Evolutionary conservation across 305 asterid genomes (phyloP).

Genomic region (Fraxinus albicans): DNA sequence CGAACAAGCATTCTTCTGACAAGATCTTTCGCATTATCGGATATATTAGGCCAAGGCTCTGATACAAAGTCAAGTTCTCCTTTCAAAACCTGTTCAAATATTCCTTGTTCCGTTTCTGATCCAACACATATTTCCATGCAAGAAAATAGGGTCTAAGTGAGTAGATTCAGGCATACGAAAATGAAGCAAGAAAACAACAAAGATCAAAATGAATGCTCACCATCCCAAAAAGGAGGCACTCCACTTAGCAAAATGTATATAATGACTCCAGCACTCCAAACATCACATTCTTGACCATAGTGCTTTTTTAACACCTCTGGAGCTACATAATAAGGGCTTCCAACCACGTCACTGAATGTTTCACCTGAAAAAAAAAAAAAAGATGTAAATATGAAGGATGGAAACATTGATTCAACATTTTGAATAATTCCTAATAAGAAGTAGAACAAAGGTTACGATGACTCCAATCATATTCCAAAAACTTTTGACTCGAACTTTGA

Average conservation of each 20-base stretch:
- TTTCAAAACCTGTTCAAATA: slow-evolving; percentile 50
- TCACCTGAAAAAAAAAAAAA: slow-evolving; percentile 3
- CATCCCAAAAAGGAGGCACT: slow-evolving; percentile 17
- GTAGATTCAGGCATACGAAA: neutral
- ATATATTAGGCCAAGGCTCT: slow-evolving; percentile 64
- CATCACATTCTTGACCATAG: slow-evolving; percentile 24
- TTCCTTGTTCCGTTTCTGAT: slow-evolving; percentile 57
- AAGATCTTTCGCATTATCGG: slow-evolving; percentile 34
- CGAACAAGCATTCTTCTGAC: slow-evolving; percentile 46
- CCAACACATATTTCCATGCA: slow-evolving; percentile 23
- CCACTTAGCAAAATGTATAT: slow-evolving; percentile 25
- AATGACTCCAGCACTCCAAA: slow-evolving; percentile 29
- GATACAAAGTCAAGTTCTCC: slow-evolving; percentile 58
- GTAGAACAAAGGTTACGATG: neutral
- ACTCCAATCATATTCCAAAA: neutral
- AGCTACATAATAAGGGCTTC: slow-evolving; percentile 27
- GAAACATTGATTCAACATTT: neutral
- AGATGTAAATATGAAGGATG: neutral
- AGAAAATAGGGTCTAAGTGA: neutral
- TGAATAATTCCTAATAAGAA: neutral
- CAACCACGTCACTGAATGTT: slow-evolving; percentile 22
- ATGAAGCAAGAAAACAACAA: neutral
- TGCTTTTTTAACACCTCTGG: slow-evolving; percentile 25
- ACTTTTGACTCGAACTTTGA: neutral
- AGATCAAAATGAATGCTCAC: slow-evolving; percentile 14